A percentile compares a stretch with the other conserved stretches of the same genome.
Evolutionary conservation across 2,329 filamentous ascomycete genomes (phyloP).

Genomic region (Fusarium virguliforme): DNA sequence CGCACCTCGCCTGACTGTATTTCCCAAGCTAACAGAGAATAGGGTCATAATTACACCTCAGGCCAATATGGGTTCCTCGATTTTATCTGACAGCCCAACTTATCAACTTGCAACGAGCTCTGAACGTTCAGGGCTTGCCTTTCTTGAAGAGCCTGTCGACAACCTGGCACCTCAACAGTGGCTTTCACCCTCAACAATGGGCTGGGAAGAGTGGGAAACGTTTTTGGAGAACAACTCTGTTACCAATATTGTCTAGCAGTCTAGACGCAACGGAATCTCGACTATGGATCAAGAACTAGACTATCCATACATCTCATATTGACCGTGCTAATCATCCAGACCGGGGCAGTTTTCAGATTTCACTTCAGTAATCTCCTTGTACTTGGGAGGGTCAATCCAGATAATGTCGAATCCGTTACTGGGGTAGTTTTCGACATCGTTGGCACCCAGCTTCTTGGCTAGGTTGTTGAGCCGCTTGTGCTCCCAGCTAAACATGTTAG

Average conservation of each 20-base stretch:
- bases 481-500: conserved; percentile 66
- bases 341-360: conserved; percentile 70
- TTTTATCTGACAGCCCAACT: neutral
- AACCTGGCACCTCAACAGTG: conserved; percentile 33
- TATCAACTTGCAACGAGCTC: neutral
- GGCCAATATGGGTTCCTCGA: neutral
- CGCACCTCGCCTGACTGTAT: rapidly evolving
- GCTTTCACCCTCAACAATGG: conserved; percentile 33
- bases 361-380: conserved; percentile 61
- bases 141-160: conserved; percentile 14
- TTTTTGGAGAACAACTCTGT: conserved; percentile 18
- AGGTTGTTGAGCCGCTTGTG: conserved; percentile 69
- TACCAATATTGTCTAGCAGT: neutral
- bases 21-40: neutral
- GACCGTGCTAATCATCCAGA: conserved; percentile 58
- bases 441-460: conserved; percentile 66
- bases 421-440: conserved; percentile 66
- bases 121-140: neutral
- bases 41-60: neutral
- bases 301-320: neutral
- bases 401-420: conserved; percentile 68
- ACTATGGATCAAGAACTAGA: neutral
- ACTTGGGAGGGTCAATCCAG: conserved; percentile 70
- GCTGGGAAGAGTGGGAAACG: conserved; percentile 28
- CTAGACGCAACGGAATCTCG: neutral